Conservation (phyloP, 2,329 filamentous ascomycete species). For the Microcera coccophila region DNA sequence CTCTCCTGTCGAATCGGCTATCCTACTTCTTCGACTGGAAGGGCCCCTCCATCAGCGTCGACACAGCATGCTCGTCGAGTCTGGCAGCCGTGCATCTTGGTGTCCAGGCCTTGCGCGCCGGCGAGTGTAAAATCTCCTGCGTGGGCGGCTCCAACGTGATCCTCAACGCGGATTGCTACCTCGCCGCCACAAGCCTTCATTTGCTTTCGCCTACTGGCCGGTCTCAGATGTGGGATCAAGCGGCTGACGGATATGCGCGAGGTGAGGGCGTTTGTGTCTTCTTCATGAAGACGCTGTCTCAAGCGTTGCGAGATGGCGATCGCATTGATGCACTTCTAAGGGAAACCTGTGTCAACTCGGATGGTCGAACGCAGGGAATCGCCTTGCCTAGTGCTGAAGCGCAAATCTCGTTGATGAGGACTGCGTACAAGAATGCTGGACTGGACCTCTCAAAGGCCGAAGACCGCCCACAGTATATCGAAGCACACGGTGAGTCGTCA, state of each 20-base stretch:
- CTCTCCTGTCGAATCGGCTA: slow-evolving; percentile 47
- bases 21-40: slow-evolving; percentile 33
- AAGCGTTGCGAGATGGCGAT: slow-evolving; percentile 42
- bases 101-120: slow-evolving; percentile 26
- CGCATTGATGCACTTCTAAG: slow-evolving; percentile 37
- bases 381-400: slow-evolving; percentile 24
- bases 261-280: slow-evolving; percentile 33
- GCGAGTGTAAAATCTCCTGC: slow-evolving; percentile 36
- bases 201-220: slow-evolving; percentile 20
- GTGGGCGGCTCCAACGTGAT: slow-evolving; percentile 32
- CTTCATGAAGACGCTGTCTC: slow-evolving; percentile 46
- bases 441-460: slow-evolving; percentile 10
- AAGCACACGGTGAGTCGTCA: slow-evolving; percentile 32
- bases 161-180: slow-evolving; percentile 18
- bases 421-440: slow-evolving; percentile 28
- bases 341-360: slow-evolving; percentile 26
- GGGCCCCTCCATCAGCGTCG: slow-evolving; percentile 34
- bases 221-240: slow-evolving; percentile 37
- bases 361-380: slow-evolving; percentile 41
- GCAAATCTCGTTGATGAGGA: slow-evolving; percentile 23
- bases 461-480: slow-evolving; percentile 28
- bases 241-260: slow-evolving; percentile 30
- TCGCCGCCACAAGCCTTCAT: slow-evolving; percentile 31
- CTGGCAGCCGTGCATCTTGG: slow-evolving; percentile 33
- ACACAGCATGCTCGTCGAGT: slow-evolving; percentile 35